These are phyloP conservation scores for Mycena chlorophos DNA, from an alignment of 768 basidiomycete genomes.

Conservation along the genomic window DNA sequence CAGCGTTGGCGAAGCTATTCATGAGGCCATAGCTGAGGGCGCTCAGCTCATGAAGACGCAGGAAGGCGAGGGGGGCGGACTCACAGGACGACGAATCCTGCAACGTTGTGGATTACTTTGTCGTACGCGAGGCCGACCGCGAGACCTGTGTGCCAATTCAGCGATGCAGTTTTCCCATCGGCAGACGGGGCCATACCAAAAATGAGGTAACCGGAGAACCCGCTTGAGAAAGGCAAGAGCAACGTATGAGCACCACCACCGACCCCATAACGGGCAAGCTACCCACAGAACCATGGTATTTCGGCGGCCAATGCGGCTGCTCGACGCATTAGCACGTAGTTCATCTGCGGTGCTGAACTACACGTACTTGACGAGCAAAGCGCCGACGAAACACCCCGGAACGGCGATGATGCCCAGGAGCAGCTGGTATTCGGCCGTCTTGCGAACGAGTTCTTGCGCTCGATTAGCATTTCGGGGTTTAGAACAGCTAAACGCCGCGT, in stretches of 20 bases:
- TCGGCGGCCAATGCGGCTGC: slow-evolving; percentile 55
- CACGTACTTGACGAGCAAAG: slow-evolving; percentile 31
- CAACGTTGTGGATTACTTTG: slow-evolving; percentile 59
- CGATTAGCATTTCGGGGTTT: no score
- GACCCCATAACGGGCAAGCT: neutral
- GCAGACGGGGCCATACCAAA: slow-evolving; percentile 44
- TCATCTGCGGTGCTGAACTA: slow-evolving; percentile 32
- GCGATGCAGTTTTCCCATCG: neutral
- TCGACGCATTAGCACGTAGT: slow-evolving; percentile 37
- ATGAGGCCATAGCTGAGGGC: slow-evolving; percentile 61
- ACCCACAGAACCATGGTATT: slow-evolving; percentile 44
- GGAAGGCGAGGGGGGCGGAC: slow-evolving; percentile 13
- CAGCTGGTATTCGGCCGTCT: slow-evolving; percentile 70
- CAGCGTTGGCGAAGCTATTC: slow-evolving; percentile 49
- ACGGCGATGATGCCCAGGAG: slow-evolving; percentile 60
- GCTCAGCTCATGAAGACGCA: neutral
- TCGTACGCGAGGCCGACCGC: slow-evolving; percentile 62
- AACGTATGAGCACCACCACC: no score
- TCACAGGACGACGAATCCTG: slow-evolving; percentile 69
- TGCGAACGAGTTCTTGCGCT: slow-evolving; percentile 20
- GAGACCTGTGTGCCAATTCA: slow-evolving; percentile 39
- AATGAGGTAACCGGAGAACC: slow-evolving; percentile 67
- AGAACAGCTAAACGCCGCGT: neutral
- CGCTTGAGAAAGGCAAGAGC: slow-evolving; percentile 40
- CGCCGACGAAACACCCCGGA: slow-evolving; percentile 59